Evolutionary conservation across 2,329 filamentous ascomycete genomes (phyloP), one percentile per base, ranked within the genome.

Genomic region (Arachnomyces sp.): DNA sequence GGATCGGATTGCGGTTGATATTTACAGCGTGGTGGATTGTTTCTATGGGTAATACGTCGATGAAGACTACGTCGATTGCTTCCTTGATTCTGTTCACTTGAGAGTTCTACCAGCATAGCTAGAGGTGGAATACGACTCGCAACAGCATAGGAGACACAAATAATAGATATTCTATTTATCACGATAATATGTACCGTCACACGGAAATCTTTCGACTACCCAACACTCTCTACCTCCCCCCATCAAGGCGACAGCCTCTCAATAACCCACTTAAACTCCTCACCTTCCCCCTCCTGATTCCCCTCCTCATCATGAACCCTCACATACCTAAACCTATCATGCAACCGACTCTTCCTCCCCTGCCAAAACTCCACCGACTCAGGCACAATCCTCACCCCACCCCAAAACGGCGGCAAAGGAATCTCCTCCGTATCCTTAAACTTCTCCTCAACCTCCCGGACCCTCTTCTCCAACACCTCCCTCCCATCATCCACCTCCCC

Each of bases 301-400:
- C 53, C 56, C 32, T 58, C 60, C 13, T 52, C 61, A 8, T 52
- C 62, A 38, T 67, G 69, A 36, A 76, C 72, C 59, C 76, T 79
- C 41, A 79, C 77, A 65, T 95, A 96, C 46, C 81, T 75, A 60
- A 98, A 96, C 16, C 92, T 82, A 71, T 98, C 92, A 66, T 98
- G 92, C 62, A 98, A 66, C 44, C 92, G 74, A 65, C 82, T 94
- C 58, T 86, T 76, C 53, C 92, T 76, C 2, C 92, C 92, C 71
- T 95, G 89, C 77, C 92, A 98, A 61, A 98, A 98, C 73, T 98
- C 92, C 36, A 98, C 74, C 52, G 79, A 77, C 56, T 88, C 83
- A 0, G 92, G 90, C 48, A 89, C 73, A 44, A 98, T 76, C 52
- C 90, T 79, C 60, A 95, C 59, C 0, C 92, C 92, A 20, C 92